These are phyloP conservation scores for Micromonas pusilla DNA, from an alignment of 139 green algal species.

Conservation along the genomic window DNA sequence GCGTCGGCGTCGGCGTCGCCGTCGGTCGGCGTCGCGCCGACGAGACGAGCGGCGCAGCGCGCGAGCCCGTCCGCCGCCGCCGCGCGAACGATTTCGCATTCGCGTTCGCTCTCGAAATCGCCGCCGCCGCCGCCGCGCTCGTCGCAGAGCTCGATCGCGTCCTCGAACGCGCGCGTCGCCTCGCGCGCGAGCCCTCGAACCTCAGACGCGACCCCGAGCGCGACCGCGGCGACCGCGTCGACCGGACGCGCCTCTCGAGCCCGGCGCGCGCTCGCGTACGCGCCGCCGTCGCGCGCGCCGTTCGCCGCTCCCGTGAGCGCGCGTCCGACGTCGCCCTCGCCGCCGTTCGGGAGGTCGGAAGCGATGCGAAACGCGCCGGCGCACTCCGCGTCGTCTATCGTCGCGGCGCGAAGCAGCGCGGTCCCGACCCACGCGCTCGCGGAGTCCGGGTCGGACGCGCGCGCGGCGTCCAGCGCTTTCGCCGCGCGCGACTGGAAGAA, in stretches of 20 bases:
- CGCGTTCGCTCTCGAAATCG: too few species aligned
- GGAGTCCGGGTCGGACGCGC: neutral
- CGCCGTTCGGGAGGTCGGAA: neutral
- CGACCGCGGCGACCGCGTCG: neutral
- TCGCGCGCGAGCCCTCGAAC: neutral
- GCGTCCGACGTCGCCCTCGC: neutral
- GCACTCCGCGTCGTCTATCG: neutral
- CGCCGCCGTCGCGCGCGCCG: neutral
- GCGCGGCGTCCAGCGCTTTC: conserved; percentile 2
- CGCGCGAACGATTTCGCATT: too few species aligned
- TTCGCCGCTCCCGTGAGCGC: neutral
- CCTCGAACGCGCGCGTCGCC: neutral
- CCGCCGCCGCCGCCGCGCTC: too few species aligned
- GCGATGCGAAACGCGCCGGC: conserved; percentile 10
- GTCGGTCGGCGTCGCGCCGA: neutral
- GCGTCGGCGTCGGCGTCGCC: neutral
- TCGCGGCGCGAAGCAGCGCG: neutral
- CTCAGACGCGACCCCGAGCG: neutral
- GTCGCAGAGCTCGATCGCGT: neutral
- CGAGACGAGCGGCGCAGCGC: neutral
- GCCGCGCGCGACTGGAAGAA: neutral
- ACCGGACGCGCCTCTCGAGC: too few species aligned
- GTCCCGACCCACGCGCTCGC: neutral
- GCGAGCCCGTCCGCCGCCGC: too few species aligned
- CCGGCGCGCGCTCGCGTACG: neutral